phyloP scores from a whole-genome alignment of 2,329 filamentous ascomycete genomes.

The Aspergillus hortae region DNA sequence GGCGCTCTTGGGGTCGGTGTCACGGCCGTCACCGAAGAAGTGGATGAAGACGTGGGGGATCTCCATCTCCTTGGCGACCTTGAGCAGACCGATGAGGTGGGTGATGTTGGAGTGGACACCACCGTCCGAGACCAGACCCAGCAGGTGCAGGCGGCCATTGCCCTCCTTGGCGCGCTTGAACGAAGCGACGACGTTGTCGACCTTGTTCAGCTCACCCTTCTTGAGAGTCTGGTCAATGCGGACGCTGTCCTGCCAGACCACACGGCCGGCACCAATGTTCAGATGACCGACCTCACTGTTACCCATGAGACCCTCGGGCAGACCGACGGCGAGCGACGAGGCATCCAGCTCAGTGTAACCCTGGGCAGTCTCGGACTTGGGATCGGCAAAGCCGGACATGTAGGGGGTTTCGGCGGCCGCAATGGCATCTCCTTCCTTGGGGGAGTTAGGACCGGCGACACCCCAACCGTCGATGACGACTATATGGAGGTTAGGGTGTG shows the following conservation, averaged over 20 bases:
- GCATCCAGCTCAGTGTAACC: constrained; percentile 93
- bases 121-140: constrained; percentile 89
- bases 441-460: constrained; percentile 73
- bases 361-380: constrained; percentile 67
- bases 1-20: constrained; percentile 95
- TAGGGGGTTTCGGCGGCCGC: constrained; percentile 86
- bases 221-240: constrained; percentile 93
- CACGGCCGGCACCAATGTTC: constrained; percentile 95
- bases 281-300: constrained; percentile 98
- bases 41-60: constrained; percentile 95
- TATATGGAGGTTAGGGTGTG: constrained; percentile 32
- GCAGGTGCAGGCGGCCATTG: constrained; percentile 88
- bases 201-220: constrained; percentile 72
- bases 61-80: constrained; percentile 82
- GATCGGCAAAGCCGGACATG: constrained; percentile 79
- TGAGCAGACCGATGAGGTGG: constrained; percentile 82
- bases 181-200: constrained; percentile 71
- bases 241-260: constrained; percentile 98
- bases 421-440: constrained; percentile 90
- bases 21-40: constrained; percentile 97
- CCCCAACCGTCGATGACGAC: constrained; percentile 99
- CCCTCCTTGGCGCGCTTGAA: constrained; percentile 78
- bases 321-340: constrained; percentile 89
- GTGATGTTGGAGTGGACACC: constrained; percentile 96
- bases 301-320: constrained; percentile 96